Conservation (phyloP, 192 early-diverging fungal genomes). For the Chytriomyces sp. region DNA sequence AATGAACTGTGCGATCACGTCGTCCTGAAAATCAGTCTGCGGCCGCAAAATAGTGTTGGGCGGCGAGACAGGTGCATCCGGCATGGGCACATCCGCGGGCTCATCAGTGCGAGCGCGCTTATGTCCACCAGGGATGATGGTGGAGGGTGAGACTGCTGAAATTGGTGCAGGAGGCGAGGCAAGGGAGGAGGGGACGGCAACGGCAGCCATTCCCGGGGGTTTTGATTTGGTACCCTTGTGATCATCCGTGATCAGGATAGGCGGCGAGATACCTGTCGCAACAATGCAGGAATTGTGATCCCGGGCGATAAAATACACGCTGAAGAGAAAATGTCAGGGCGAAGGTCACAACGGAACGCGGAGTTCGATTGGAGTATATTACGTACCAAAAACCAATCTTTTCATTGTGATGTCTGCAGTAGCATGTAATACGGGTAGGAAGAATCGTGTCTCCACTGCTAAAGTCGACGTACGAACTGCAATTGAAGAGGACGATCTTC, state of each 20-base stretch:
- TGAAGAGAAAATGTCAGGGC: slow-evolving; percentile 29
- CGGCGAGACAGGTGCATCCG: slow-evolving; percentile 2
- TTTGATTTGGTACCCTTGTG: slow-evolving; percentile 87
- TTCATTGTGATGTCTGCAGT: slow-evolving; percentile 93
- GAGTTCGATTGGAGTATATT: not conserved
- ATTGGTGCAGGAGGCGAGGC: not conserved
- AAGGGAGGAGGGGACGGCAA: not conserved
- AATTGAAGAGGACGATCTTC: slow-evolving; percentile 88
- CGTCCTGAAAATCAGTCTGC: slow-evolving; percentile 18
- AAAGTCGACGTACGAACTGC: slow-evolving; percentile 83
- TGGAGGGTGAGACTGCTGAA: too few relatives aligned
- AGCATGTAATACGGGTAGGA: slow-evolving; percentile 94
- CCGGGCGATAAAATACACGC: slow-evolving; percentile 77
- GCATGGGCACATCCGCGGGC: slow-evolving; percentile 6
- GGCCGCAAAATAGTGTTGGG: slow-evolving; percentile 17
- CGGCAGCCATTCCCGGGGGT: slow-evolving; percentile 1
- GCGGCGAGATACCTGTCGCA: slow-evolving; percentile 81
- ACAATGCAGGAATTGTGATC: slow-evolving; percentile 68
- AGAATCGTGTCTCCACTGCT: slow-evolving; percentile 84
- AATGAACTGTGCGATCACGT: slow-evolving; percentile 27
- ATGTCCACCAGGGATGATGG: too few relatives aligned
- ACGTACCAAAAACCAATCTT: slow-evolving; percentile 85
- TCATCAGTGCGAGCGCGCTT: slow-evolving; percentile 44
- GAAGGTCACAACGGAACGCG: not conserved
- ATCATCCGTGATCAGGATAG: slow-evolving; percentile 97